Evolutionary conservation across 1,139 yeast genomes (phyloP), one percentile per base, ranked within the genome.

Genomic region (Magnusiomyces clavatus): DNA sequence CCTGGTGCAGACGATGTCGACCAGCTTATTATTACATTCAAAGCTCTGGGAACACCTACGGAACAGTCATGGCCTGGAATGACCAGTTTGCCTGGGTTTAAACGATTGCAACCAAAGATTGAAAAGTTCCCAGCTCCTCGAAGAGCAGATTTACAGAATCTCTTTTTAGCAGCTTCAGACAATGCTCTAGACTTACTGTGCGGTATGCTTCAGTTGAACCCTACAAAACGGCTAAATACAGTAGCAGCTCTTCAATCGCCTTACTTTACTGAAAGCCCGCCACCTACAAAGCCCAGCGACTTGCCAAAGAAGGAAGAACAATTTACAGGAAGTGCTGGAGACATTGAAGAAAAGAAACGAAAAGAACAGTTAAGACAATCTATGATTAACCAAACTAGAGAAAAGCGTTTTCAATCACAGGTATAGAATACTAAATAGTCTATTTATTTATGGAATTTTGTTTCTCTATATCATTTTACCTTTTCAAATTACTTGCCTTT

Each of bases 11-110:
- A 87, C 59, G 98, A 92, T 66, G 69, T 81, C 1, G 96, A 90
- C 62, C 99, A 92, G 66, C 71, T 90, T 43, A 95, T 85, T 53
- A 86, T 89, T 12, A 92, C 97, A 0, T 90, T 92, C 64, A 79
- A 89, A 61, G 98, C 98, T 0, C 71, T 90, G 57, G 99, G 99
- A 0, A 89, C 98, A 0, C 98, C 99, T 2, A 86, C 95, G 0
- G 96, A 90, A 60, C 82, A 77, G 45, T 81, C 75, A 2, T 92
- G 99, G 99, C 95, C 96, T 0, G 88, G 89, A 49, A 94, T 92
- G 1, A 79, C 90, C 1, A 75, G 80, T 54, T 74, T 92, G 51
- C 94, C 96, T 0, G 74, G 81, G 40, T 92, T 87, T 65, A 46
- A 46, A 46, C 38, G 19, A 19, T 17, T 46, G 13, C 43, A 38